phyloP scores from a whole-genome alignment of 306 rosid species.

The Quercus berberidifolia region DNA sequence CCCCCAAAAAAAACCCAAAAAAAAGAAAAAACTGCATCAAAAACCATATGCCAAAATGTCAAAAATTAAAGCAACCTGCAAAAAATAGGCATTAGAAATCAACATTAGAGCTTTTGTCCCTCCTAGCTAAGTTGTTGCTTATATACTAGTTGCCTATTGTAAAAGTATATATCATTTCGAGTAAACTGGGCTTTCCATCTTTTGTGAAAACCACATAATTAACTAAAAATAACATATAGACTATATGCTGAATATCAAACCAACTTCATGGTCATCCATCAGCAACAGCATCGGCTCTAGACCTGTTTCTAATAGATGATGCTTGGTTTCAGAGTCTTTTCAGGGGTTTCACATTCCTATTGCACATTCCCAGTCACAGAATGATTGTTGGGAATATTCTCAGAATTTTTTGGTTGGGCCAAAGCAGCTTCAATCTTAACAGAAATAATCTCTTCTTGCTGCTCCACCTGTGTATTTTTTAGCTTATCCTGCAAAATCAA shows the following conservation, averaged over 20 bases:
- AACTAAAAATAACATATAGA: too few species aligned
- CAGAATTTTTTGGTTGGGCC: slow-evolving; percentile 2
- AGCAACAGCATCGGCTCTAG: slow-evolving; percentile 19
- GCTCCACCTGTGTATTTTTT: slow-evolving; percentile 2
- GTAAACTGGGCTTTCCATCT: neutral
- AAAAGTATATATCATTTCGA: too few species aligned
- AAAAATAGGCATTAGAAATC: too few species aligned
- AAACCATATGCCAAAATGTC: too few species aligned
- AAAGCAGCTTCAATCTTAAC: slow-evolving; percentile 1
- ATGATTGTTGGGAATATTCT: slow-evolving; percentile 3
- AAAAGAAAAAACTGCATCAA: too few species aligned
- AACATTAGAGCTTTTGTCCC: too few species aligned
- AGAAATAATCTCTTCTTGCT: slow-evolving; percentile 13
- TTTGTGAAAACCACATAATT: neutral
- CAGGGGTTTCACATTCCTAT: slow-evolving; percentile 8
- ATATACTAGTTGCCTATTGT: too few species aligned
- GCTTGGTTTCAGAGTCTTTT: slow-evolving; percentile 21
- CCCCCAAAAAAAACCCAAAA: too few species aligned
- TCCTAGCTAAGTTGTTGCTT: too few species aligned
- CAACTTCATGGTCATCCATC: slow-evolving; percentile 17
- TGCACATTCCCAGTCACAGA: slow-evolving; percentile 1
- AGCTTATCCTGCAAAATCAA: slow-evolving; percentile 21
- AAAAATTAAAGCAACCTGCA: too few species aligned
- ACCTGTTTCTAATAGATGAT: slow-evolving; percentile 12
- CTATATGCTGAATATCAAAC: too few species aligned